A percentile compares a stretch with the other conserved stretches of the same genome.
Evolutionary conservation across 768 basidiomycete species (phyloP).

Genomic region (Amanita molliuscula): DNA sequence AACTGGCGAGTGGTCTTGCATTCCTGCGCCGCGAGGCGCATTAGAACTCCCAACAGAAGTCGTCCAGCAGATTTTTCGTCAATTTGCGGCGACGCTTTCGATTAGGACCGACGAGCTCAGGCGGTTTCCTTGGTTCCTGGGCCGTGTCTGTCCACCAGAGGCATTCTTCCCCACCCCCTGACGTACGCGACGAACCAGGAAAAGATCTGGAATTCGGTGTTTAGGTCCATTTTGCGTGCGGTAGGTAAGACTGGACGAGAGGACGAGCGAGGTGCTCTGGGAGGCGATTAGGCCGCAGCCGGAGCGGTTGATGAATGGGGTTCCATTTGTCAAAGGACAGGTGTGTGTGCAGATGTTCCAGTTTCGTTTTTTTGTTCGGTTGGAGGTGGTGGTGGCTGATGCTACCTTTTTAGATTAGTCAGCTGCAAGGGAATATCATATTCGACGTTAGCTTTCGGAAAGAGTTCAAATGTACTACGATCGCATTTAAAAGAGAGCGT

Average conservation of each 20-base stretch:
- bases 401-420: no score
- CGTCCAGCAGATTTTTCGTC: no score
- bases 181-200: constrained; percentile 68
- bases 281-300: constrained; percentile 56
- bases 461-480: constrained; percentile 50
- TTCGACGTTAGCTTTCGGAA: constrained; percentile 72
- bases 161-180: constrained; percentile 55
- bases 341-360: no score
- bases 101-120: no score
- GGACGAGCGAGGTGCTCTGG: constrained; percentile 45
- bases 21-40: no score
- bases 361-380: no score
- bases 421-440: constrained; percentile 66
- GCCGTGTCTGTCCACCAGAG: no score
- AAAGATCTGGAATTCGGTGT: constrained; percentile 65
- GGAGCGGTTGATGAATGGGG: constrained; percentile 68
- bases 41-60: no score
- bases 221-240: constrained; percentile 54
- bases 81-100: no score
- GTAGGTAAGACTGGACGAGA: constrained; percentile 40
- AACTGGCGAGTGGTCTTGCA: no score
- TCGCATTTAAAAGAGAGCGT: neutral
- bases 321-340: constrained; percentile 58
- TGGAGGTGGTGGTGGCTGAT: no score
- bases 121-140: no score